phyloP scores from a whole-genome alignment of 306 rosid genomes.

The Cicer arietinum region DNA sequence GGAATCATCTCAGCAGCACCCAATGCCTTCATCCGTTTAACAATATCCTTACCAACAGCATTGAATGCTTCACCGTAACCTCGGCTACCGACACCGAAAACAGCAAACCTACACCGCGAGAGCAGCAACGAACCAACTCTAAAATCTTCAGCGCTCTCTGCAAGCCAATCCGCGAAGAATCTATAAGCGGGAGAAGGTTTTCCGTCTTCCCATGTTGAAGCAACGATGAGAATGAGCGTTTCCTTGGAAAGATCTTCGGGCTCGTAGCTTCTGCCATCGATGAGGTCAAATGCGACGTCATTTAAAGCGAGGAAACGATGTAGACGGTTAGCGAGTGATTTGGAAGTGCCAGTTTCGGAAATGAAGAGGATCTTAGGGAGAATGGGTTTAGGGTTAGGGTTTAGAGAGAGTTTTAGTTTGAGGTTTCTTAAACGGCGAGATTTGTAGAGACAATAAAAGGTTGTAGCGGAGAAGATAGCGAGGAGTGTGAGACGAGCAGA shows the following conservation, averaged over 20 bases:
- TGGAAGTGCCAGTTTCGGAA: conserved; percentile 81
- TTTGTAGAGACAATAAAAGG: conserved; percentile 79
- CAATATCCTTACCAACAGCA: conserved; percentile 68
- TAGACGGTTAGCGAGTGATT: conserved; percentile 79
- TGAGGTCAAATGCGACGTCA: conserved; percentile 61
- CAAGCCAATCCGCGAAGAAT: conserved; percentile 84
- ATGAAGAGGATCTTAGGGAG: conserved; percentile 69
- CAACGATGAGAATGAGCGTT: conserved; percentile 61
- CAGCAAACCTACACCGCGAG: conserved; percentile 62
- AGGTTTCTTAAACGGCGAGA: conserved; percentile 74
- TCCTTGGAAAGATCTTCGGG: conserved; percentile 92
- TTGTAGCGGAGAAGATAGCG: conserved; percentile 86
- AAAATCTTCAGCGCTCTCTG: conserved; percentile 82
- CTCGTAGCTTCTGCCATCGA: conserved; percentile 68
- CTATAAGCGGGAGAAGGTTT: conserved; percentile 60
- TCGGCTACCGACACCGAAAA: conserved; percentile 88
- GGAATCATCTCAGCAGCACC: conserved; percentile 81
- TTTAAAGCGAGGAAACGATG: conserved; percentile 58
- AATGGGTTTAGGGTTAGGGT: conserved; percentile 36
- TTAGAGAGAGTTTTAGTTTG: conserved; percentile 49
- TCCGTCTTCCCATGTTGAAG: conserved; percentile 95
- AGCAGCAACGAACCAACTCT: conserved; percentile 84
- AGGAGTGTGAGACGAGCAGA: conserved; percentile 75
- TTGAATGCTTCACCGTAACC: conserved; percentile 73
- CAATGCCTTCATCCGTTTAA: conserved; percentile 64